Evolutionary conservation across 176 grass and related monocot genomes (phyloP).

Genomic region (Olyra latifolia): DNA sequence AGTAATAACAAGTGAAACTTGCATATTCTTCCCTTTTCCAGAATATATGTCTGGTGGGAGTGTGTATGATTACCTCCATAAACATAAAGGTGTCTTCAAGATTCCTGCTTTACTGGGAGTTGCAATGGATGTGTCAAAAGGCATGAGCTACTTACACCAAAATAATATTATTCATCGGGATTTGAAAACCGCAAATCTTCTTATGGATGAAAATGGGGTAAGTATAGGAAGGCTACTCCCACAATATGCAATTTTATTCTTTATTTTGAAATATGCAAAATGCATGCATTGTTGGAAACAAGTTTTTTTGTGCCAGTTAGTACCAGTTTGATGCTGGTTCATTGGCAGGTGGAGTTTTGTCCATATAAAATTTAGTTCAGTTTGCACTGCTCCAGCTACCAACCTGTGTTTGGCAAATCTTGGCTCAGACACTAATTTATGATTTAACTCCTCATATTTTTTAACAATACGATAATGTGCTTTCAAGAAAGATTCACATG

Average conservation of each 20-base stretch:
- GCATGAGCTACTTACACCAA: slow-evolving; percentile 99
- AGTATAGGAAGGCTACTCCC: slow-evolving; percentile 25
- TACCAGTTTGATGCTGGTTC: neutral
- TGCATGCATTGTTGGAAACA: neutral
- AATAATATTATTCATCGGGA: slow-evolving; percentile 99
- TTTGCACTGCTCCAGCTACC: neutral
- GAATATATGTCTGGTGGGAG: slow-evolving; percentile 96
- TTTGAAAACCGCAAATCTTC: slow-evolving; percentile 97
- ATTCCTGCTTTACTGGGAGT: slow-evolving; percentile 82
- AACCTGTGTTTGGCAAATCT: neutral
- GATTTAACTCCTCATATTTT: neutral
- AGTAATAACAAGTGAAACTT: slow-evolving; percentile 2
- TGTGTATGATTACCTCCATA: slow-evolving; percentile 97
- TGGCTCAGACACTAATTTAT: neutral
- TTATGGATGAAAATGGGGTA: slow-evolving; percentile 99
- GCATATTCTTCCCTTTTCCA: slow-evolving; percentile 36
- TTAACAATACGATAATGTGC: neutral
- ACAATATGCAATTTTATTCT: slow-evolving; percentile 2
- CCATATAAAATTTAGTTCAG: neutral
- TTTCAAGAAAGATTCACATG: neutral
- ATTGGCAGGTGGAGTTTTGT: neutral
- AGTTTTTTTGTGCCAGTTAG: neutral
- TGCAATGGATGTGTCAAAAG: slow-evolving; percentile 98
- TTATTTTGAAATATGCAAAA: slow-evolving; percentile 12
- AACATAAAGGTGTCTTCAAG: slow-evolving; percentile 88